phyloP scores from a whole-genome alignment of 345 rosid species.

The Nasturtium officinale region DNA sequence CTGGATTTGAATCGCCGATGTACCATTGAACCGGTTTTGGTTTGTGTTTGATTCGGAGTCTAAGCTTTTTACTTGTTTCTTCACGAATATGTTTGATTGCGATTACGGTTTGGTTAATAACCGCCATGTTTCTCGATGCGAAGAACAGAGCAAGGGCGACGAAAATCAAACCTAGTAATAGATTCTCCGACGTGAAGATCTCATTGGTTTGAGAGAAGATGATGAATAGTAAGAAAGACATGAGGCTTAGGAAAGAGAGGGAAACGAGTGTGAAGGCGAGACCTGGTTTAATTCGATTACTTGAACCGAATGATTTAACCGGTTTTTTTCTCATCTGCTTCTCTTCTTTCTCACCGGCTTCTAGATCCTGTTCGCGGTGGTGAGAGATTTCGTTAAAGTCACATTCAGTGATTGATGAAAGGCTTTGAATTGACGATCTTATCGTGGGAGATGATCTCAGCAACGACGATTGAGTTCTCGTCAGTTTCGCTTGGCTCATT shows the following conservation, averaged over 20 bases:
- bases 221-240: slow-evolving; percentile 55
- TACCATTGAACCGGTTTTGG: slow-evolving; percentile 76
- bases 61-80: slow-evolving; percentile 48
- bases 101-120: slow-evolving; percentile 56
- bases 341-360: slow-evolving; percentile 48
- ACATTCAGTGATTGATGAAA: slow-evolving; percentile 63
- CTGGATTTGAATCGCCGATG: slow-evolving; percentile 61
- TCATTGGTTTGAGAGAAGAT: slow-evolving; percentile 45
- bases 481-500: slow-evolving; percentile 66
- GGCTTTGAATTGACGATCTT: slow-evolving; percentile 86
- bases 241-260: slow-evolving; percentile 50
- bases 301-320: slow-evolving; percentile 45
- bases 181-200: slow-evolving; percentile 73
- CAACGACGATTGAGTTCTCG: slow-evolving; percentile 80
- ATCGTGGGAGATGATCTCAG: slow-evolving; percentile 82
- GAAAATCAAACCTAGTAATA: slow-evolving; percentile 70
- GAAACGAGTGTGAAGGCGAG: slow-evolving; percentile 60
- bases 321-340: slow-evolving; percentile 40
- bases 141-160: slow-evolving; percentile 78
- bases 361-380: slow-evolving; percentile 32
- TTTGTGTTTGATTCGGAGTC: slow-evolving; percentile 44
- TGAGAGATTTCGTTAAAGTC: slow-evolving; percentile 42
- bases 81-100: slow-evolving; percentile 41
- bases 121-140: slow-evolving; percentile 67
- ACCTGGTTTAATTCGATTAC: slow-evolving; percentile 59